Conservation (phyloP, 352 stramenopile species). For the Pythium diclinum region DNA sequence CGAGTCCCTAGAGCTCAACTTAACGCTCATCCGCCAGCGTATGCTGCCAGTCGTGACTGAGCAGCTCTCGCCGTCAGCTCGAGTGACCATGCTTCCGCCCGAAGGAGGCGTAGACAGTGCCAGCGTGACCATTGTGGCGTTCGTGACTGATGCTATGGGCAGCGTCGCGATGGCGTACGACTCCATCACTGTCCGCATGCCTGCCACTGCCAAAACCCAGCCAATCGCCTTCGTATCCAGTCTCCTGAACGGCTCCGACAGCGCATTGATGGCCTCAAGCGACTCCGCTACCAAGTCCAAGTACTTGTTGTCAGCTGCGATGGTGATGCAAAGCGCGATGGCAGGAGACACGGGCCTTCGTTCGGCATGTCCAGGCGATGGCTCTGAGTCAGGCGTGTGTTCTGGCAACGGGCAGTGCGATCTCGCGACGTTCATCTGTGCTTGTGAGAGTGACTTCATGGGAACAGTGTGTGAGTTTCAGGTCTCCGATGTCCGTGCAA, state of each 20-base stretch:
- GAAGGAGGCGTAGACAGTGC: slow-evolving; percentile 26
- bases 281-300: slow-evolving; percentile 33
- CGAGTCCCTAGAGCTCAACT: slow-evolving; percentile 18
- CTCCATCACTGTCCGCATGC: slow-evolving; percentile 39
- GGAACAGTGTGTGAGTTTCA: slow-evolving; percentile 41
- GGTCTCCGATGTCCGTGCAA: slow-evolving; percentile 28
- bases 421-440: slow-evolving; percentile 25
- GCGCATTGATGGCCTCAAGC: slow-evolving; percentile 12
- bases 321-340: slow-evolving; percentile 47
- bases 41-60: slow-evolving; percentile 40
- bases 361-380: slow-evolving; percentile 18
- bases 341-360: not conserved
- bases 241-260: slow-evolving; percentile 24
- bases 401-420: slow-evolving; percentile 38
- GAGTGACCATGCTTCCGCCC: slow-evolving; percentile 45
- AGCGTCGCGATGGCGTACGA: slow-evolving; percentile 36
- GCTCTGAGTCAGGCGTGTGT: slow-evolving; percentile 22
- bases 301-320: slow-evolving; percentile 39
- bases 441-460: slow-evolving; percentile 41
- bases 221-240: slow-evolving; percentile 39
- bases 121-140: slow-evolving; percentile 48
- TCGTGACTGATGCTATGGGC: slow-evolving; percentile 50
- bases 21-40: slow-evolving; percentile 29
- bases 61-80: slow-evolving; percentile 35
- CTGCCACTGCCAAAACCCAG: slow-evolving; percentile 30